Percentiles rank a stretch among this genome's conserved stretches.
Evolutionary conservation across 495 filamentous ascomycete genomes (phyloP).

Genomic region (Talaromyces ruber): DNA sequence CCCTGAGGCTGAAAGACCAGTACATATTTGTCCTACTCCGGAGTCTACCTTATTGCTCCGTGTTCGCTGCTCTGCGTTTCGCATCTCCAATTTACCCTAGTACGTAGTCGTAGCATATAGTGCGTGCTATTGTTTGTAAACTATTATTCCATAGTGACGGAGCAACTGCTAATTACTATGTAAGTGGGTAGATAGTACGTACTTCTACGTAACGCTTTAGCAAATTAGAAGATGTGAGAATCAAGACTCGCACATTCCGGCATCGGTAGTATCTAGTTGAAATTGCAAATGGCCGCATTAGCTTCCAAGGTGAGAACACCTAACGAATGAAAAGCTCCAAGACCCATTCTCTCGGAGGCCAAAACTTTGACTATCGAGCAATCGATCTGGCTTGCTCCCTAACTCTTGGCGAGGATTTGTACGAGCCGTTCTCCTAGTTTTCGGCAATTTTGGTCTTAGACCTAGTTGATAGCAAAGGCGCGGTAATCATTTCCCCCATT

Average conservation of each 20-base stretch:
- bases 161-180: background rate
- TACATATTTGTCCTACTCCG: no score
- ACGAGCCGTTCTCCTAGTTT: background rate
- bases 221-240: no score
- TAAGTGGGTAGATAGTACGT: background rate
- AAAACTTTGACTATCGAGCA: background rate
- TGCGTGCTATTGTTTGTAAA: background rate
- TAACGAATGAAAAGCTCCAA: background rate
- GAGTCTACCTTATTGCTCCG: no score
- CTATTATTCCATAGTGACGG: background rate
- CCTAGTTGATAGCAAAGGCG: background rate
- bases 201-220: background rate
- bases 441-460: background rate
- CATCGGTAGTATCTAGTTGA: background rate
- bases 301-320: background rate
- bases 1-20: background rate
- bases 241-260: no score
- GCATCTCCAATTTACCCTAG: background rate
- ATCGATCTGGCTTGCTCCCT: background rate
- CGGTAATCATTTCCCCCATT: background rate
- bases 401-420: background rate
- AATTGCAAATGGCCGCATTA: background rate
- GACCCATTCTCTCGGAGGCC: background rate
- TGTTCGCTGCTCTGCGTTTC: background rate
- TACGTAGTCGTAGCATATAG: background rate